These are phyloP conservation scores for Fistulinella prunicolor DNA, from an alignment of 768 basidiomycete genomes.

Conservation along the genomic window DNA sequence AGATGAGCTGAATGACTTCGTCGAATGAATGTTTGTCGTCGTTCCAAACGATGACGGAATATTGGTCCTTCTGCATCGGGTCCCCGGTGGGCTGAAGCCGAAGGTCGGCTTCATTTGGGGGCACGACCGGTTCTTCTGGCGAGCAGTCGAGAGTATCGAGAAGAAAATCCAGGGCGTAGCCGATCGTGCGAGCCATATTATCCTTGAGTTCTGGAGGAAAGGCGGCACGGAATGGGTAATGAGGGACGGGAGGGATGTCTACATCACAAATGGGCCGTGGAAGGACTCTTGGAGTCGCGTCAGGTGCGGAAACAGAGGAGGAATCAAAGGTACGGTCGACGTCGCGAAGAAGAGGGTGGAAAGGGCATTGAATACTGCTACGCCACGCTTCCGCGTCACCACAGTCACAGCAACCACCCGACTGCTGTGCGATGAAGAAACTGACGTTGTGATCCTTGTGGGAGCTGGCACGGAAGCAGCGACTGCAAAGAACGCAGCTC, in stretches of 20 bases:
- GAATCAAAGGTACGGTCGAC: slow-evolving; percentile 9
- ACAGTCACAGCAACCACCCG: slow-evolving; percentile 93
- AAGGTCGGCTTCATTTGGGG: slow-evolving; percentile 63
- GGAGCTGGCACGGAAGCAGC: slow-evolving; percentile 86
- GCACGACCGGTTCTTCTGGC: slow-evolving; percentile 73
- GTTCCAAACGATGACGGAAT: slow-evolving; percentile 88
- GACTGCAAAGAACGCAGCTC: slow-evolving; percentile 84
- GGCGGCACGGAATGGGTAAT: slow-evolving; percentile 54
- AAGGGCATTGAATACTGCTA: slow-evolving; percentile 59
- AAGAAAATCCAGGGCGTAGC: slow-evolving; percentile 77
- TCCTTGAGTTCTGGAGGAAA: slow-evolving; percentile 68
- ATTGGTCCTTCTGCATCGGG: slow-evolving; percentile 75
- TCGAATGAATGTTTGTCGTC: slow-evolving; percentile 96
- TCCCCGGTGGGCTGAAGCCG: slow-evolving; percentile 73
- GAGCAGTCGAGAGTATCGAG: slow-evolving; percentile 81
- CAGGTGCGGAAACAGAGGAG: slow-evolving; percentile 16
- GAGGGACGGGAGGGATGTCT: slow-evolving; percentile 57
- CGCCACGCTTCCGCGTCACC: slow-evolving; percentile 91
- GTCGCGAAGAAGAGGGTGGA: slow-evolving; percentile 57
- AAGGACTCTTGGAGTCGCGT: slow-evolving; percentile 42
- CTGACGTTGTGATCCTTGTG: slow-evolving; percentile 88
- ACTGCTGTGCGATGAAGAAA: slow-evolving; percentile 90
- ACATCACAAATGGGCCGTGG: slow-evolving; percentile 40
- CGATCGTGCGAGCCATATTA: slow-evolving; percentile 71
- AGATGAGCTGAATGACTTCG: slow-evolving; percentile 75